Evolutionary conservation across 2,329 filamentous ascomycete genomes (phyloP).

Genomic region (Penicillium sp.): DNA sequence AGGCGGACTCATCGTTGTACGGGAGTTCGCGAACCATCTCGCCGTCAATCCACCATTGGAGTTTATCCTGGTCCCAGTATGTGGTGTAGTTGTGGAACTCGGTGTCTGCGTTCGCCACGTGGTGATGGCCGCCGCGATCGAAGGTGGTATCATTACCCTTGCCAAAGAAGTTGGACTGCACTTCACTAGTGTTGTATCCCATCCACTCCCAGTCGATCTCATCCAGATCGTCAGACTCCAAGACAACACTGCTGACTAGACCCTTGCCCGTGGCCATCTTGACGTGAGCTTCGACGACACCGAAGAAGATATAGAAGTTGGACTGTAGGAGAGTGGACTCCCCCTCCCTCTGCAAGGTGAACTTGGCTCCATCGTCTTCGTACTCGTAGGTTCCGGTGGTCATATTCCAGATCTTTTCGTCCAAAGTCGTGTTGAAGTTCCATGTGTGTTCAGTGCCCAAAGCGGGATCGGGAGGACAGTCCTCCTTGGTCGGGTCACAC

Average conservation of each 20-base stretch:
- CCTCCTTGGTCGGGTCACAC: slow-evolving; percentile 67
- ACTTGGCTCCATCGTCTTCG: slow-evolving; percentile 56
- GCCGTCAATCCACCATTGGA: slow-evolving; percentile 61
- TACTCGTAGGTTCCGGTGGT: slow-evolving; percentile 59
- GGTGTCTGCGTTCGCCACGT: slow-evolving; percentile 50
- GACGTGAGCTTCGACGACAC: slow-evolving; percentile 66
- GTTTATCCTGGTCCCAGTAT: slow-evolving; percentile 57
- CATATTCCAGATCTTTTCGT: slow-evolving; percentile 57
- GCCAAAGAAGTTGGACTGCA: slow-evolving; percentile 90
- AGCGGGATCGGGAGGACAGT: slow-evolving; percentile 63
- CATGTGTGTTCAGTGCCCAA: slow-evolving; percentile 55
- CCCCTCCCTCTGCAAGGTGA: slow-evolving; percentile 60
- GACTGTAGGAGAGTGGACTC: slow-evolving; percentile 72
- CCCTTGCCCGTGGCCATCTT: slow-evolving; percentile 66
- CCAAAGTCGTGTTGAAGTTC: slow-evolving; percentile 55
- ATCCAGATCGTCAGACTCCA: slow-evolving; percentile 74
- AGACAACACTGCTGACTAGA: slow-evolving; percentile 71
- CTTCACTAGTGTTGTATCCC: slow-evolving; percentile 31
- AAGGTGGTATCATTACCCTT: slow-evolving; percentile 71
- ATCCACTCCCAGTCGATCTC: slow-evolving; percentile 65
- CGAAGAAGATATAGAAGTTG: slow-evolving; percentile 79
- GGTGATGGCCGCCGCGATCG: slow-evolving; percentile 72
- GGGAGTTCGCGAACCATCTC: slow-evolving; percentile 53
- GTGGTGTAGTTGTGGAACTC: slow-evolving; percentile 46
- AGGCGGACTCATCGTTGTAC: slow-evolving; percentile 47